Percentiles rank a stretch among this genome's conserved stretches.
Conservation (phyloP, 2,329 filamentous ascomycete genomes). For the Thermoascus crustaceus region DNA sequence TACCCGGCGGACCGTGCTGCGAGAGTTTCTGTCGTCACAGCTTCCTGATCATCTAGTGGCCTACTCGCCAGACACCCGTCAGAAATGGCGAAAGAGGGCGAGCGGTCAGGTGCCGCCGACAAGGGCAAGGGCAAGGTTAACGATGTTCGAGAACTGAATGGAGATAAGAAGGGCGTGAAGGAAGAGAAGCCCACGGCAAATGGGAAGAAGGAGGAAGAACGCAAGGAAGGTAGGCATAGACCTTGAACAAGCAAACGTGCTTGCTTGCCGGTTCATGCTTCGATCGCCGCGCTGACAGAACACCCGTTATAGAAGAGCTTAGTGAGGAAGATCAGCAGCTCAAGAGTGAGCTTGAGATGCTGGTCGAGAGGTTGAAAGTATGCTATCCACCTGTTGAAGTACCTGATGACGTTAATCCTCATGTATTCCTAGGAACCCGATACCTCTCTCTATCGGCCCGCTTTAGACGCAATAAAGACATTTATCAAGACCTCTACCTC, state of each 20-base stretch:
- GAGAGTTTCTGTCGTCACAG: background rate
- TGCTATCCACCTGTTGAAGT: slow-evolving; percentile 14
- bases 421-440: slow-evolving; percentile 62
- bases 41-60: slow-evolving; percentile 11
- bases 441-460: slow-evolving; percentile 77
- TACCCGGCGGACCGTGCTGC: background rate
- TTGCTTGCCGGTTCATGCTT: slow-evolving; percentile 16
- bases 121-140: slow-evolving; percentile 95
- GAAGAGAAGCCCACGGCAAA: slow-evolving; percentile 64
- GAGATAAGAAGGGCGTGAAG: slow-evolving; percentile 48
- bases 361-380: slow-evolving; percentile 89
- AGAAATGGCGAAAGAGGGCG: slow-evolving; percentile 87
- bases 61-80: slow-evolving; percentile 25
- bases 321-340: slow-evolving; percentile 97
- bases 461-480: slow-evolving; percentile 92
- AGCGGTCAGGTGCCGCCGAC: slow-evolving; percentile 73
- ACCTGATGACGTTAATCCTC: slow-evolving; percentile 19
- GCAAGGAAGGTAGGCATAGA: slow-evolving; percentile 47
- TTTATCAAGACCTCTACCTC: slow-evolving; percentile 99
- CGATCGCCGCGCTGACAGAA: slow-evolving; percentile 19
- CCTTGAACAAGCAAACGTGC: slow-evolving; percentile 3
- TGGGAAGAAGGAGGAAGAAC: slow-evolving; percentile 65
- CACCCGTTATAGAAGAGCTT: slow-evolving; percentile 65
- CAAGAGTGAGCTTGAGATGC: slow-evolving; percentile 95
- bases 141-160: slow-evolving; percentile 54